Evolutionary conservation across 78 protist genomes (phyloP).

Genomic region (Speleostelium caveatum): DNA sequence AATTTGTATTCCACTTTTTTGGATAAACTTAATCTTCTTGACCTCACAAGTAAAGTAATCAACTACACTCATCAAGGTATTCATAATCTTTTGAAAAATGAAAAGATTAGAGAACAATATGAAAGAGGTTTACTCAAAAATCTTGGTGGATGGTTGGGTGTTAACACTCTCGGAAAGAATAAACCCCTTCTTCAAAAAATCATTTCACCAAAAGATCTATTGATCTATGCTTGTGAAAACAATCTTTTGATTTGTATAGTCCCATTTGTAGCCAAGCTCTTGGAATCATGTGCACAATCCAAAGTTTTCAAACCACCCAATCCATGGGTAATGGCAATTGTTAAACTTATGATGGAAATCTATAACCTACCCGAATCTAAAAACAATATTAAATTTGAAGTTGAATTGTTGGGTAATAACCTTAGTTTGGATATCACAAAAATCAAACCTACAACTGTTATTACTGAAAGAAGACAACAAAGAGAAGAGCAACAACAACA

Average conservation of each 20-base stretch:
- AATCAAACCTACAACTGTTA: constrained; percentile 37
- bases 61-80: constrained; percentile 60
- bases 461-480: constrained; percentile 38
- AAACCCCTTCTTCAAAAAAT: constrained; percentile 94
- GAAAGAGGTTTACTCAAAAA: constrained; percentile 95
- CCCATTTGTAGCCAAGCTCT: constrained; percentile 96
- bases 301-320: constrained; percentile 95
- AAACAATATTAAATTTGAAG: constrained; percentile 95
- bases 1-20: constrained; percentile 85
- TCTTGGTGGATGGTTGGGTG: constrained; percentile 98
- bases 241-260: constrained; percentile 90
- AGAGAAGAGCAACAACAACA: constrained; percentile 43
- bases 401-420: constrained; percentile 94
- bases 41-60: constrained; percentile 24
- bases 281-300: constrained; percentile 80
- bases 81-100: constrained; percentile 69
- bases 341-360: constrained; percentile 93
- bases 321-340: constrained; percentile 96
- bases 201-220: constrained; percentile 93
- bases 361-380: constrained; percentile 86
- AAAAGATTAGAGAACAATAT: constrained; percentile 77
- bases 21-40: constrained; percentile 48
- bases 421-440: constrained; percentile 82
- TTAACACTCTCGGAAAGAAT: constrained; percentile 93
- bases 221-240: constrained; percentile 90